Percentiles rank a stretch among this genome's conserved stretches.
Conservation (phyloP, 2,329 filamentous ascomycete species). For the Fonsecaea erecta region DNA sequence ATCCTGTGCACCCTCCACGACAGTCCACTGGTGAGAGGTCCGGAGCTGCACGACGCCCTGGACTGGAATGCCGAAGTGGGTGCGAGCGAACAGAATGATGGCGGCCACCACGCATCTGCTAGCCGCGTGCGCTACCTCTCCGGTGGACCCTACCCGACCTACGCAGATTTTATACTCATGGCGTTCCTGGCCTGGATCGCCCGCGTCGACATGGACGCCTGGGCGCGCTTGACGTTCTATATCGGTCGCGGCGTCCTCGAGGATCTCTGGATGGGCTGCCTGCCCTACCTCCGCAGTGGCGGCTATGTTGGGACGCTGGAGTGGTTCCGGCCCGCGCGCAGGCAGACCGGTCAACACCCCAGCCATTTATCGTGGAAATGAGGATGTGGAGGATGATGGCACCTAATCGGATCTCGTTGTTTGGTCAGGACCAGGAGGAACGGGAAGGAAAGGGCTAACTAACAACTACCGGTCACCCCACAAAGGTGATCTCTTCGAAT, state of each 20-base stretch:
- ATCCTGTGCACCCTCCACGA: constrained; percentile 2
- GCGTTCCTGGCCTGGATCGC: constrained; percentile 21
- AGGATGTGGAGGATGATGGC: neutral
- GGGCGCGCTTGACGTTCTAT: constrained; percentile 2
- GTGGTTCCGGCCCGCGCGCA: constrained; percentile 2
- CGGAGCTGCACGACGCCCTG: neutral
- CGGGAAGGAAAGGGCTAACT: too few species aligned
- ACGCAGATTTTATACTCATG: constrained; percentile 20
- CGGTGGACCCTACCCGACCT: neutral
- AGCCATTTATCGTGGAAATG: neutral
- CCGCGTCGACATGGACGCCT: constrained; percentile 14
- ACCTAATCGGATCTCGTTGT: too few species aligned
- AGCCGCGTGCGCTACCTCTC: constrained; percentile 6
- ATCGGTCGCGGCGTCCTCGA: constrained; percentile 3
- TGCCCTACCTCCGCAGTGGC: neutral
- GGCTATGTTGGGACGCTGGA: constrained; percentile 4
- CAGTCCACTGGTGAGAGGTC: neutral
- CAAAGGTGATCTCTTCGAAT: too few species aligned
- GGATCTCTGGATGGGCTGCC: constrained; percentile 13
- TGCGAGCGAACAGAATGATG: neutral
- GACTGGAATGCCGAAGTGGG: neutral
- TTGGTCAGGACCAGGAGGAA: too few species aligned
- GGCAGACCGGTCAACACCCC: neutral
- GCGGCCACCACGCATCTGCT: neutral
- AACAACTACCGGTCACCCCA: too few species aligned